Evolutionary conservation across 208 protist genomes (phyloP).

Genomic region (Leishmania arabica): DNA sequence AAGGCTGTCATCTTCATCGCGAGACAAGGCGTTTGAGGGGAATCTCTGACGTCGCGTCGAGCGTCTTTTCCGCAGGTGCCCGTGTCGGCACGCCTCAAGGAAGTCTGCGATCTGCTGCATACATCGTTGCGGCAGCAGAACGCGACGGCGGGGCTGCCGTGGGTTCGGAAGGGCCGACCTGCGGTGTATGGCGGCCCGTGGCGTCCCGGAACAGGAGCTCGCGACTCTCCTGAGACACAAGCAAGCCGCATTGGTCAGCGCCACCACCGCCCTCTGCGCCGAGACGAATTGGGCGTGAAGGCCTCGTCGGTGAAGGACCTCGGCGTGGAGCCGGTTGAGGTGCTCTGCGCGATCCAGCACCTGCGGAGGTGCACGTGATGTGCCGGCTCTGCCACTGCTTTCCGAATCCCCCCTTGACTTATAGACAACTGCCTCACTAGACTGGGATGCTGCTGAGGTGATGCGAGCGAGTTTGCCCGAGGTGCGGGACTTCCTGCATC

Average conservation of each 20-base stretch:
- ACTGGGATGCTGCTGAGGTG: background rate
- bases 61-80: background rate
- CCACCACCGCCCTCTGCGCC: background rate
- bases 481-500: background rate
- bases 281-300: background rate
- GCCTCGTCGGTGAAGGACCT: conserved; percentile 1
- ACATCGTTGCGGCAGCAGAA: background rate
- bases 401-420: conserved; percentile 6
- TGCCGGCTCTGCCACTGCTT: background rate
- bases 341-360: conserved; percentile 7
- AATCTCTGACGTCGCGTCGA: background rate
- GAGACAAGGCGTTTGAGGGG: background rate
- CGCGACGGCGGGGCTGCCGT: conserved; percentile 3
- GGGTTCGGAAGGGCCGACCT: background rate
- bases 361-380: background rate
- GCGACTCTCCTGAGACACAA: background rate
- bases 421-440: conserved; percentile 3
- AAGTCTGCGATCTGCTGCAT: background rate
- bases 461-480: background rate
- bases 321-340: background rate
- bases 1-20: background rate
- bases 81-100: background rate
- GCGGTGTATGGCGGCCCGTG: background rate
- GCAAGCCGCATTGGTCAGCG: background rate
- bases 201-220: background rate